Conservation (phyloP, 1,284 basidiomycete species). For the Calocybe gambosa region DNA sequence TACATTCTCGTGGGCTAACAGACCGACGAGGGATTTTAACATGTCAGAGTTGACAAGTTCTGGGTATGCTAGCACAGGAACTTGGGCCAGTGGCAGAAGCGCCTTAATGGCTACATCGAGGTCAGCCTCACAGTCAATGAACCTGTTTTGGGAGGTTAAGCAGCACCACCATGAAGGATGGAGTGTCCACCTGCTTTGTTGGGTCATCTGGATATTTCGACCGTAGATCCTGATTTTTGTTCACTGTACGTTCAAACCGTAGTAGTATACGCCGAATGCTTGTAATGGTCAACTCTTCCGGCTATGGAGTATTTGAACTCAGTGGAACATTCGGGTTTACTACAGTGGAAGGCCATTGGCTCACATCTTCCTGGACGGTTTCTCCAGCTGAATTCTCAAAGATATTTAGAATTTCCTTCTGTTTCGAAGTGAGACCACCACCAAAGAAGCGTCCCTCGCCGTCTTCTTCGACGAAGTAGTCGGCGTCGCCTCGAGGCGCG, state of each 20-base stretch:
- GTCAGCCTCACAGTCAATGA: constrained; percentile 98
- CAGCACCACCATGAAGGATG: not conserved
- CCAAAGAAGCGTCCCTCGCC: constrained; percentile 92
- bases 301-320: constrained; percentile 31
- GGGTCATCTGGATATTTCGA: constrained; percentile 90
- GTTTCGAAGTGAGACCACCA: constrained; percentile 83
- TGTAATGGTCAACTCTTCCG: constrained; percentile 62
- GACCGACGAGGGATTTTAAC: constrained; percentile 66
- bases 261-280: constrained; percentile 72
- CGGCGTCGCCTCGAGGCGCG: constrained; percentile 79
- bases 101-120: constrained; percentile 84
- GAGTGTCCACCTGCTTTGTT: constrained; percentile 57
- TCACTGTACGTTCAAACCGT: constrained; percentile 81
- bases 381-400: constrained; percentile 71
- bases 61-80: constrained; percentile 79
- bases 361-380: constrained; percentile 62
- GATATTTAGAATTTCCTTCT: constrained; percentile 87
- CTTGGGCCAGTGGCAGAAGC: constrained; percentile 85
- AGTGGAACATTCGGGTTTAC: constrained; percentile 23
- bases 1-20: constrained; percentile 89
- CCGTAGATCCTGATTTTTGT: constrained; percentile 92
- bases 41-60: constrained; percentile 80
- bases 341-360: constrained; percentile 23
- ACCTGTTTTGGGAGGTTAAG: constrained; percentile 45
- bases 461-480: constrained; percentile 87